Percentiles rank a stretch among this genome's conserved stretches.
Evolutionary conservation across 257 asterid genomes (phyloP).

Genomic region (Rhazya stricta): DNA sequence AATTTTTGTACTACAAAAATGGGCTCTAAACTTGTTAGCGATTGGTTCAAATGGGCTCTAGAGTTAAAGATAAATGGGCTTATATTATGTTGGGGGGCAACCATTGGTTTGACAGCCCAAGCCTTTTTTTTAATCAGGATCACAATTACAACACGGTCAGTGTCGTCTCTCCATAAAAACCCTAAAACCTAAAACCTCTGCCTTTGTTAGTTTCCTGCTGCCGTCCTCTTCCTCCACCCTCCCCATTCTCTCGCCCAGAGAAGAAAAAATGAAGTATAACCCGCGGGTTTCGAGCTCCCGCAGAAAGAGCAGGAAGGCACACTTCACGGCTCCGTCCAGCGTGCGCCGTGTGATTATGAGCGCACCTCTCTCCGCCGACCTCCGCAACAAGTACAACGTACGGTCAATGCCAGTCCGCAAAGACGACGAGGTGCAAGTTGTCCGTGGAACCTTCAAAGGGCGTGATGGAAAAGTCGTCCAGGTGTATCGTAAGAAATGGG

Average conservation of each 20-base stretch:
- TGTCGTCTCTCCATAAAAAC: too few relatives aligned
- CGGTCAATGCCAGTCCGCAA: constrained; percentile 55
- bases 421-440: constrained; percentile 78
- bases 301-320: constrained; percentile 32
- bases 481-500: constrained; percentile 76
- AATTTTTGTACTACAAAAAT: too few relatives aligned
- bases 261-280: constrained; percentile 29
- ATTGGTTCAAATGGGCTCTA: too few relatives aligned
- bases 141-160: too few relatives aligned
- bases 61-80: too few relatives aligned
- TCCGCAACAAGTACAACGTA: constrained; percentile 29
- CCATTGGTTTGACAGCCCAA: too few relatives aligned
- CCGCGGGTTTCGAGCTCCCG: constrained; percentile 34
- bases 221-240: not conserved
- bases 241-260: not conserved
- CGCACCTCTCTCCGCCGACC: constrained; percentile 31
- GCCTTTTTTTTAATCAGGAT: too few relatives aligned
- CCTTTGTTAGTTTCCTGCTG: not conserved
- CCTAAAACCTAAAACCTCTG: not conserved
- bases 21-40: too few relatives aligned
- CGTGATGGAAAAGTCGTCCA: constrained; percentile 66
- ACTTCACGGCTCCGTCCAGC: constrained; percentile 35
- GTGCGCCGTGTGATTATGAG: constrained; percentile 31
- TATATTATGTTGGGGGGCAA: too few relatives aligned
- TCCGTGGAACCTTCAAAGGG: constrained; percentile 68